Conservation (phyloP, 2,329 filamentous ascomycete genomes). For the Phyllosticta citrichinensis region DNA sequence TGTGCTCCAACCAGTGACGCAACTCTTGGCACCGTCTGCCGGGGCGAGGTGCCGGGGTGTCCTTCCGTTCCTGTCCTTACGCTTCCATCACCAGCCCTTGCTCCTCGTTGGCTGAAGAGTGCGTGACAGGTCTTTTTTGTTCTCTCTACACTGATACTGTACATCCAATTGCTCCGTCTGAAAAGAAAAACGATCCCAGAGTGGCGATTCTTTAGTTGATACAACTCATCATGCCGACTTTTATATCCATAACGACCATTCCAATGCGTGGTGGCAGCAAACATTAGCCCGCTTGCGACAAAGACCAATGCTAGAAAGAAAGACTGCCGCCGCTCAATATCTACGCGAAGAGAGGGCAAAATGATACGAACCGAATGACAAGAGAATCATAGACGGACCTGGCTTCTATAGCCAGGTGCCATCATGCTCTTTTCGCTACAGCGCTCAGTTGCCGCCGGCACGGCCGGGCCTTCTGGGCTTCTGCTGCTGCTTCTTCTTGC, state of each 20-base stretch:
- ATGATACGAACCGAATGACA: not conserved
- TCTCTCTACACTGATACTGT: not conserved
- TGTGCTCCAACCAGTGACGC: not conserved
- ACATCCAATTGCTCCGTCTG: not conserved
- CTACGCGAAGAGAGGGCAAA: not conserved
- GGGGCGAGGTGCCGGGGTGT: too few species aligned
- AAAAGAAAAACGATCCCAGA: not conserved
- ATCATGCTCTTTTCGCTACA: not conserved
- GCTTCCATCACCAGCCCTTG: not conserved
- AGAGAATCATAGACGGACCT: not conserved
- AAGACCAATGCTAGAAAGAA: not conserved
- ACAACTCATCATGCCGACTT: constrained; percentile 1
- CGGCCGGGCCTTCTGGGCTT: constrained; percentile 9
- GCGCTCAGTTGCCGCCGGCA: constrained; percentile 8
- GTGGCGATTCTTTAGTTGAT: constrained; percentile 4
- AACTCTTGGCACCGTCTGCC: not conserved
- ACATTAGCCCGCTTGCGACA: not conserved
- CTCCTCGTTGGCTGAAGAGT: not conserved
- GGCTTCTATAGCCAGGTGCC: not conserved
- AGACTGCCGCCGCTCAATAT: not conserved
- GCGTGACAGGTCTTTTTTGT: not conserved
- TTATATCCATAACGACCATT: constrained; percentile 7
- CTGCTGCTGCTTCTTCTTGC: constrained; percentile 9
- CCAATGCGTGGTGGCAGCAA: constrained; percentile 3
- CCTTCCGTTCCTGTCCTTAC: too few species aligned